phyloP scores from a whole-genome alignment of 2,329 filamentous ascomycete species.

The Cadophora gregata region DNA sequence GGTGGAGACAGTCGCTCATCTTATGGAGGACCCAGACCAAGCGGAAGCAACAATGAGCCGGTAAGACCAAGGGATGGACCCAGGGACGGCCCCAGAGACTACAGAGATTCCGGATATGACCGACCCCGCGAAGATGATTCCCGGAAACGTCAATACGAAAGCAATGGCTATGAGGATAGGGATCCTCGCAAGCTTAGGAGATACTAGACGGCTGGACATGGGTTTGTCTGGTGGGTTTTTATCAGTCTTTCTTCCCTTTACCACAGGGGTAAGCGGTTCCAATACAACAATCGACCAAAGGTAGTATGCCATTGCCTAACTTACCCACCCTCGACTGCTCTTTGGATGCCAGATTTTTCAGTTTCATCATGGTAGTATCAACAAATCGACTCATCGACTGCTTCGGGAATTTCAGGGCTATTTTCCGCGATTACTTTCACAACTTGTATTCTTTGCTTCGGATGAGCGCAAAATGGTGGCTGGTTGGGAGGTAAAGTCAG shows the following conservation, averaged over 20 bases:
- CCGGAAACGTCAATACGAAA: constrained; percentile 59
- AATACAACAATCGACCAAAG: constrained; percentile 40
- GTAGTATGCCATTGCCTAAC: constrained; percentile 41
- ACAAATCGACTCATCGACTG: constrained; percentile 10
- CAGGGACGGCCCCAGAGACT: constrained; percentile 47
- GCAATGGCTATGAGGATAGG: constrained; percentile 77
- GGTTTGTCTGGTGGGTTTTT: constrained; percentile 56
- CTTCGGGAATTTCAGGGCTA: constrained; percentile 1
- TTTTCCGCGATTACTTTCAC: constrained; percentile 20
- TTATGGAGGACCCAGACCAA: constrained; percentile 36
- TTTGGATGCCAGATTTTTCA: constrained; percentile 21
- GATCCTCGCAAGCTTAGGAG: constrained; percentile 72
- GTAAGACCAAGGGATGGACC: constrained; percentile 62
- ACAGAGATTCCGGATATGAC: constrained; percentile 57
- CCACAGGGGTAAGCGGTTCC: constrained; percentile 47
- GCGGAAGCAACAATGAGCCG: constrained; percentile 83
- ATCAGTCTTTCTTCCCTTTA: constrained; percentile 47
- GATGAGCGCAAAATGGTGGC: constrained; percentile 23
- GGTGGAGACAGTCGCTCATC: constrained; percentile 47
- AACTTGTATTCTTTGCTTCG: constrained; percentile 29
- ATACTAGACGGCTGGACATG: constrained; percentile 55
- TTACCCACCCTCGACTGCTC: constrained; percentile 27
- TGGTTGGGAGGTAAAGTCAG: constrained; percentile 57
- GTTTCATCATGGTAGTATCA: constrained; percentile 35
- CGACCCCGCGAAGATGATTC: constrained; percentile 59